These are phyloP conservation scores for Pholiota microspora DNA, from an alignment of 768 basidiomycete species.

Conservation along the genomic window DNA sequence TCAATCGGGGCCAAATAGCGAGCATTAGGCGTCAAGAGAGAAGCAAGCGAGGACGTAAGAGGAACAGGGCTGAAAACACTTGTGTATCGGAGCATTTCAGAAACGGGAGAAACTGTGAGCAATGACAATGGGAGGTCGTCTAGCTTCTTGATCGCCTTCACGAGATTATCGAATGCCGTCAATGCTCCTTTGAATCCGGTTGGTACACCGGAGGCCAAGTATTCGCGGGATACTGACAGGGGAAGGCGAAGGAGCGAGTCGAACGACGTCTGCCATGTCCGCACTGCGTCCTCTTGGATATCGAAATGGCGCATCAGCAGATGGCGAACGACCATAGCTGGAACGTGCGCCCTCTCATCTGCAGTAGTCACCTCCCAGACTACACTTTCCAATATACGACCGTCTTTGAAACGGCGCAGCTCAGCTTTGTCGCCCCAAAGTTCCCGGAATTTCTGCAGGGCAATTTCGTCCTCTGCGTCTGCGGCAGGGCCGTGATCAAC, in stretches of 20 bases:
- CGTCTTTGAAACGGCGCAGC: conserved; percentile 93
- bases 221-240: conserved; percentile 45
- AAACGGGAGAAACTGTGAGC: conserved; percentile 70
- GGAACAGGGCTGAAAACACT: conserved; percentile 81
- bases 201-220: conserved; percentile 34
- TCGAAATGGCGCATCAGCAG: conserved; percentile 76
- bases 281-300: conserved; percentile 49
- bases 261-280: conserved; percentile 57
- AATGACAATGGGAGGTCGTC: conserved; percentile 75
- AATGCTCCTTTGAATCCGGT: conserved; percentile 74
- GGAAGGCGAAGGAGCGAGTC: conserved; percentile 61
- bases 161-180: conserved; percentile 75
- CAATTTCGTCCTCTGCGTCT: conserved; percentile 52
- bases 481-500: conserved; percentile 91
- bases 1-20: conserved; percentile 70
- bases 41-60: conserved; percentile 48
- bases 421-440: conserved; percentile 95
- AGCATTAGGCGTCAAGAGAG: conserved; percentile 54
- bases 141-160: conserved; percentile 71
- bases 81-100: conserved; percentile 79
- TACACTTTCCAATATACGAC: conserved; percentile 88
- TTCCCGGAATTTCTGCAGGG: conserved; percentile 62
- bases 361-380: conserved; percentile 88
- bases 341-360: conserved; percentile 80
- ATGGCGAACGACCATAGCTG: conserved; percentile 69